Evolutionary conservation across 331 rosid species (phyloP), one percentile per base, ranked within the genome.

Genomic region (Arachis monticola): DNA sequence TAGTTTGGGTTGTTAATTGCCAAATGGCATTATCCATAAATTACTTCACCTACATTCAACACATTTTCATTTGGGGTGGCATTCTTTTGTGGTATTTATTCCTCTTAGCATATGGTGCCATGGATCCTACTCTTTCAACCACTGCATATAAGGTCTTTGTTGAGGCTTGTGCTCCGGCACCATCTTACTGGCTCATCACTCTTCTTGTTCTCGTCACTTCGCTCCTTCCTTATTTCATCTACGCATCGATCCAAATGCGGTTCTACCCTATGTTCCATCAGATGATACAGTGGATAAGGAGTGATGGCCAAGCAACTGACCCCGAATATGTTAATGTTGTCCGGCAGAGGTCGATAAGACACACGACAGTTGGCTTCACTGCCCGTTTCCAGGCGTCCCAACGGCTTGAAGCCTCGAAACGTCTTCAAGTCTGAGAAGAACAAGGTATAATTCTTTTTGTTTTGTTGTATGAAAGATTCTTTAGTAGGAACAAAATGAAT

Each of bases 41-140:
- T 67, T 88, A 90, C 83, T 92, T 94, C 88, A 88, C 99, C 14
- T 88, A 80, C 67, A 72, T 94, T 40, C 99, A 94, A 51, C 97
- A 94, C 80, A 46, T 92, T 70, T 85, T 94, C 93, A 88, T 94
- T 41, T 94, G 99, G 97, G 99, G 99, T 71, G 86, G 96, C 74
- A 73, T 87, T 80, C 11, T 82, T 2, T 80, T 87, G 31, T 94
- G 96, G 98, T 94, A 94, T 42, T 56, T 91, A 42, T 94, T 91
- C 85, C 96, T 88, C 32, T 7, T 94, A 60, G 91, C 82, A 14
- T 94, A 94, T 82, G 98, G 98, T 67, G 92, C 97, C 79, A 61
- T 90, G 44, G 78, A 81, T 70, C 96, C 98, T 0, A 40, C 46
- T 40, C 38, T 84, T 65, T 94, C 98, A 59, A 88, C 97, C 48